These are phyloP conservation scores for Gossypium gossypioides DNA, from an alignment of 441 rosid species.

Conservation along the genomic window DNA sequence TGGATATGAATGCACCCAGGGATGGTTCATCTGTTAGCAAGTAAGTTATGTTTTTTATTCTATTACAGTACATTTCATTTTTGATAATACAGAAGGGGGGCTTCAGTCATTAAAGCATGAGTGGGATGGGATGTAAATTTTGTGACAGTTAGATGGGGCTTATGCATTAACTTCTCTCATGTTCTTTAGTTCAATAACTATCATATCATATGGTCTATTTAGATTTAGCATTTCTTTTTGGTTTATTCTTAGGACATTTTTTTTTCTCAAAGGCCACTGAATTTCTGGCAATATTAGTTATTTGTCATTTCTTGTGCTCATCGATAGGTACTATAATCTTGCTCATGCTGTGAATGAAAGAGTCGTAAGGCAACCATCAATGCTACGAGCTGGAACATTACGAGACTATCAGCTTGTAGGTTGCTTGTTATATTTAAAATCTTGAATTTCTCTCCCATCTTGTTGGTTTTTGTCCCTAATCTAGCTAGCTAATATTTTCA, in stretches of 20 bases:
- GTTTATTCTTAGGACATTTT: not conserved
- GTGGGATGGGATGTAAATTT: conserved; percentile 6
- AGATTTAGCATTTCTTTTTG: not conserved
- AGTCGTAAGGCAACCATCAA: conserved; percentile 88
- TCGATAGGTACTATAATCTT: conserved; percentile 79
- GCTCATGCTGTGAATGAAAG: conserved; percentile 98
- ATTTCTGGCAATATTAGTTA: conserved; percentile 5
- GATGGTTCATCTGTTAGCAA: conserved; percentile 88
- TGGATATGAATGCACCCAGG: conserved; percentile 97
- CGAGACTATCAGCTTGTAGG: conserved; percentile 99
- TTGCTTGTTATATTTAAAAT: conserved; percentile 29
- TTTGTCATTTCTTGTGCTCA: conserved; percentile 11
- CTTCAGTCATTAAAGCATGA: not conserved
- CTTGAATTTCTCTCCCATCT: conserved; percentile 3
- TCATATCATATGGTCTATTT: not conserved
- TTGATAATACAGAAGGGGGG: not conserved
- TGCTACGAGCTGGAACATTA: conserved; percentile 88
- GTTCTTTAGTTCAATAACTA: not conserved
- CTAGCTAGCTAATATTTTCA: conserved; percentile 13
- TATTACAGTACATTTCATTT: not conserved
- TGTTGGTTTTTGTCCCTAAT: conserved; percentile 3
- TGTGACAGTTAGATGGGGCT: not conserved
- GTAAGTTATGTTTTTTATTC: conserved; percentile 39
- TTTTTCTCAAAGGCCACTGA: not conserved
- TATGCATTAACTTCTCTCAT: conserved; percentile 9